These are phyloP conservation scores for Phalaenopsis equestris DNA, from an alignment of 106 monocot genomes.

Conservation along the genomic window DNA sequence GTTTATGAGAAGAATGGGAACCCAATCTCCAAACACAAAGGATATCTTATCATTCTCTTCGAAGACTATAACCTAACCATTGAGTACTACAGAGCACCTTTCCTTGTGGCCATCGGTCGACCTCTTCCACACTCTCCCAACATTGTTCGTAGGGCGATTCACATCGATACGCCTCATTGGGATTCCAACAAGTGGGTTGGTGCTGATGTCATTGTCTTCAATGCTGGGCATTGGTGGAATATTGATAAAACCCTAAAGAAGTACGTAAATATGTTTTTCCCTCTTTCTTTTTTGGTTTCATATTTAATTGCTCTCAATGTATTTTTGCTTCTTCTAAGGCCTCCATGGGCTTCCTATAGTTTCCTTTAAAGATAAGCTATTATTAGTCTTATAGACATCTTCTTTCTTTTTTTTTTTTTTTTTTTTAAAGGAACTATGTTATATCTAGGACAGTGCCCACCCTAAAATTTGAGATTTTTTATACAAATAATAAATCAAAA, in stretches of 20 bases:
- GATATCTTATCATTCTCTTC: conserved; percentile 68
- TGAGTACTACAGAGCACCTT: conserved; percentile 76
- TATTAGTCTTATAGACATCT: too few species aligned
- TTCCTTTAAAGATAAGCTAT: too few species aligned
- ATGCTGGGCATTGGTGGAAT: conserved; percentile 92
- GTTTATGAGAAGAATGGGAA: conserved; percentile 65
- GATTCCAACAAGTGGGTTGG: conserved; percentile 37
- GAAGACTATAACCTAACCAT: conserved; percentile 64
- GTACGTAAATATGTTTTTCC: conserved; percentile 18
- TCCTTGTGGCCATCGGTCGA: conserved; percentile 47
- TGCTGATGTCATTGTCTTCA: conserved; percentile 61
- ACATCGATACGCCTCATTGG: conserved; percentile 50
- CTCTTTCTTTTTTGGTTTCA: too few species aligned
- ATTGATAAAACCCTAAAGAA: conserved; percentile 42
- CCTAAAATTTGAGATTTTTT: too few species aligned
- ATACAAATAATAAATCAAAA: too few species aligned
- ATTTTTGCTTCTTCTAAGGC: too few species aligned
- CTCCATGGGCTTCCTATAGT: too few species aligned
- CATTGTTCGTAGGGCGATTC: conserved; percentile 34
- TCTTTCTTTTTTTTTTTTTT: too few species aligned
- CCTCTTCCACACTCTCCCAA: conserved; percentile 23
- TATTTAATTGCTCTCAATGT: too few species aligned
- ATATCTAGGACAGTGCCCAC: too few species aligned
- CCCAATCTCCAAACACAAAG: conserved; percentile 84
- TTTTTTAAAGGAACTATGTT: too few species aligned